Percentiles rank a stretch among this genome's conserved stretches.
phyloP scores from a whole-genome alignment of 257 asterid species.

The Solanum rostratum region DNA sequence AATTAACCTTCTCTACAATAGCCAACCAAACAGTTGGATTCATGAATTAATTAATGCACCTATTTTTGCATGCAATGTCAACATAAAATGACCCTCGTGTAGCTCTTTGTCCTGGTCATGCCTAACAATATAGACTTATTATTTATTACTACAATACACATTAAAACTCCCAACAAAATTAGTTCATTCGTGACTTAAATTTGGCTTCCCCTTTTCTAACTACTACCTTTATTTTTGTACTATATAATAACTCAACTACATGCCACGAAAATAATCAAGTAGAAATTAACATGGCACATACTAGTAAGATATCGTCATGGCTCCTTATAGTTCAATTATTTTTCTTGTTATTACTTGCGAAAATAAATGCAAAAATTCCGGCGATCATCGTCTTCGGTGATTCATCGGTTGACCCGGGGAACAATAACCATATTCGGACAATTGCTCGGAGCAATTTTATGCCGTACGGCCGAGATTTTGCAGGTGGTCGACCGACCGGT shows the following conservation, averaged over 20 bases:
- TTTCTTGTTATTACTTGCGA: neutral
- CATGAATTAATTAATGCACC: neutral
- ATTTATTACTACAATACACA: neutral
- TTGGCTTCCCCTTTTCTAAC: neutral
- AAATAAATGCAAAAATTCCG: constrained; percentile 31
- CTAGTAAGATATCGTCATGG: neutral
- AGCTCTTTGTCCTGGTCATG: neutral
- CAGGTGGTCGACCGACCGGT: constrained; percentile 62
- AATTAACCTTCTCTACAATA: neutral
- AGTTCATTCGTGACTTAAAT: neutral
- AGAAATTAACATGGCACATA: neutral
- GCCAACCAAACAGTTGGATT: neutral
- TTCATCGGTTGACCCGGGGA: constrained; percentile 88
- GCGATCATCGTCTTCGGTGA: constrained; percentile 79
- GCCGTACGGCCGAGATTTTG: constrained; percentile 78
- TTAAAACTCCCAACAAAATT: neutral
- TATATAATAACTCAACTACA: neutral
- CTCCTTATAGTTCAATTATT: neutral
- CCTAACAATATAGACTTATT: neutral
- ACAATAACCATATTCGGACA: constrained; percentile 61
- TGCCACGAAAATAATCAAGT: neutral
- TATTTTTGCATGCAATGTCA: neutral
- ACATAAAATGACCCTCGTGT: neutral
- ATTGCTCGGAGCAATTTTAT: constrained; percentile 60
- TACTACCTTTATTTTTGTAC: neutral